Percentiles rank a stretch among this genome's conserved stretches.
Evolutionary conservation across 176 grass and related monocot genomes (phyloP).

Genomic region (Canna indica): DNA sequence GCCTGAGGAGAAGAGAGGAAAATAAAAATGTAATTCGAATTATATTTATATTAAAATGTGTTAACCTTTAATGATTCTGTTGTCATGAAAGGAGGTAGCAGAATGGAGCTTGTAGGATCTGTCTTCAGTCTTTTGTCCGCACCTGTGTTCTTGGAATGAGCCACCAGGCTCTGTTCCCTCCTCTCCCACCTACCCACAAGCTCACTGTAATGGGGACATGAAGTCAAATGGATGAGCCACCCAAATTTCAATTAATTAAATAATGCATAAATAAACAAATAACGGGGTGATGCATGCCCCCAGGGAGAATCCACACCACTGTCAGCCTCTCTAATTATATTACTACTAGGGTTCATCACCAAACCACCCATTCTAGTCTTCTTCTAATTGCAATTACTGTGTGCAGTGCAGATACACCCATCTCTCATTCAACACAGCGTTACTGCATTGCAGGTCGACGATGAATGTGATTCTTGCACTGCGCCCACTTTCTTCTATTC

Average conservation of each 20-base stretch:
- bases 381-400: no score
- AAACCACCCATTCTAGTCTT: no score
- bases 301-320: background rate
- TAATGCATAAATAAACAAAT: background rate
- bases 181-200: slow-evolving; percentile 3
- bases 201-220: background rate
- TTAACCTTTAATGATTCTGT: slow-evolving; percentile 13
- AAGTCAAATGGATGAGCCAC: background rate
- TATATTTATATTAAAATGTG: background rate
- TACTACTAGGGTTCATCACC: no score
- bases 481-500: no score
- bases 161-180: background rate
- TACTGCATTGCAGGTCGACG: no score
- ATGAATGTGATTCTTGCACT: no score
- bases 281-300: no score
- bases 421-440: no score
- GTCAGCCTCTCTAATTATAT: no score
- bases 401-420: no score
- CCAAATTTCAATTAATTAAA: no score
- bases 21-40: slow-evolving; percentile 5
- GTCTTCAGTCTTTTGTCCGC: slow-evolving; percentile 1
- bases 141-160: background rate
- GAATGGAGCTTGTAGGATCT: slow-evolving; percentile 24
- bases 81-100: slow-evolving; percentile 38
- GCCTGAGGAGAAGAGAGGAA: slow-evolving; percentile 10